A percentile compares a stretch with the other conserved stretches of the same genome.
Conservation (phyloP, 768 basidiomycete genomes). For the Auriscalpium microsporum region DNA sequence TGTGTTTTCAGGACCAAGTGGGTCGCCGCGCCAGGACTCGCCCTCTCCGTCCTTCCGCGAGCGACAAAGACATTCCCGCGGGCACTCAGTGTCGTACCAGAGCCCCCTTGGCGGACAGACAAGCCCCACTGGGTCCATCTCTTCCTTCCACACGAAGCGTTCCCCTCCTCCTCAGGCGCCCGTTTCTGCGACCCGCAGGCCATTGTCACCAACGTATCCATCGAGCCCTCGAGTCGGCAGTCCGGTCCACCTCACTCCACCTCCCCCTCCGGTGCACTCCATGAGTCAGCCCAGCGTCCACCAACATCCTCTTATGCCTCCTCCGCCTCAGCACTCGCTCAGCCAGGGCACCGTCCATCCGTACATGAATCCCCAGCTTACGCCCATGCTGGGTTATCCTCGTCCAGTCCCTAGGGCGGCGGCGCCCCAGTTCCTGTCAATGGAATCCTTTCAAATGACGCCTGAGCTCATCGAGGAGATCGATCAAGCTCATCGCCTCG, state of each 20-base stretch:
- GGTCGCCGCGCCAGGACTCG: slow-evolving; percentile 13
- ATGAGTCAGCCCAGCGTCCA: slow-evolving; percentile 10
- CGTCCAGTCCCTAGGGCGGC: slow-evolving; percentile 8
- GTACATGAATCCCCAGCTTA: slow-evolving; percentile 8
- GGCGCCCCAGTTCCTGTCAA: slow-evolving; percentile 6
- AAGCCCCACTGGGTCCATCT: slow-evolving; percentile 12
- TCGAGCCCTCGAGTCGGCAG: slow-evolving; percentile 11
- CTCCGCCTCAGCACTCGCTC: not conserved
- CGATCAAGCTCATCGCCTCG: slow-evolving; percentile 9
- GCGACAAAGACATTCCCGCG: slow-evolving; percentile 9
- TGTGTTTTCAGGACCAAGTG: slow-evolving; percentile 6
- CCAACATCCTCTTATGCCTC: not conserved
- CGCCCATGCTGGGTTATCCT: slow-evolving; percentile 4
- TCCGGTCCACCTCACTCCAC: slow-evolving; percentile 9
- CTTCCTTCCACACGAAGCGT: slow-evolving; percentile 14
- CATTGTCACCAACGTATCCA: slow-evolving; percentile 10
- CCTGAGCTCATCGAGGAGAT: slow-evolving; percentile 9
- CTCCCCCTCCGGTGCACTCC: slow-evolving; percentile 4
- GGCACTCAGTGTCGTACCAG: slow-evolving; percentile 12
- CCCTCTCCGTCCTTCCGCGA: slow-evolving; percentile 15
- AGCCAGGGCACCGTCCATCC: slow-evolving; percentile 6
- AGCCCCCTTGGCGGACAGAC: slow-evolving; percentile 8
- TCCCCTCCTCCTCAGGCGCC: slow-evolving; percentile 13
- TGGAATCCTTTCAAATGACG: slow-evolving; percentile 8
- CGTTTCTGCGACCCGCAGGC: slow-evolving; percentile 11